Percentiles rank a stretch among this genome's conserved stretches.
phyloP scores from a whole-genome alignment of 202 grass and related monocot genomes.

The Schoenoplectus tabernaemontani region DNA sequence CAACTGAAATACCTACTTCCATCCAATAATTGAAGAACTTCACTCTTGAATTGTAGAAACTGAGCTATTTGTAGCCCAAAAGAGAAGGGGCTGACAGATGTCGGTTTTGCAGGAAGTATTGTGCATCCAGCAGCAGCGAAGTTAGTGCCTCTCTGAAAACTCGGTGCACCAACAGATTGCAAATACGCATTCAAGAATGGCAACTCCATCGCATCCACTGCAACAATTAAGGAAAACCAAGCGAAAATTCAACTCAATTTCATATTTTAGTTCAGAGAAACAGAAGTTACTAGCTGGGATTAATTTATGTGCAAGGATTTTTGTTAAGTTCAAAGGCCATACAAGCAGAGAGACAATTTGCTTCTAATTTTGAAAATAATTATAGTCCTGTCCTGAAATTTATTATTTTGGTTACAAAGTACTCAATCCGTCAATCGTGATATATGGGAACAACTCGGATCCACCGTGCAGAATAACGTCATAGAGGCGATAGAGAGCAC shows the following conservation, averaged over 20 bases:
- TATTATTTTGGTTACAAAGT: not conserved
- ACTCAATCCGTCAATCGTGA: not conserved
- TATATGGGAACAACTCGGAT: not conserved
- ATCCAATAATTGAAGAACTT: slow-evolving; percentile 54
- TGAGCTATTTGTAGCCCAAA: slow-evolving; percentile 80
- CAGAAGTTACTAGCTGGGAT: not conserved
- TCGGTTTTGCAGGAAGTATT: slow-evolving; percentile 84
- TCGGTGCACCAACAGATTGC: slow-evolving; percentile 74
- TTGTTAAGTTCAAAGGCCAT: not conserved
- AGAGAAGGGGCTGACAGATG: slow-evolving; percentile 89
- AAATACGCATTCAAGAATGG: slow-evolving; percentile 79
- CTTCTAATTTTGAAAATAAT: not conserved
- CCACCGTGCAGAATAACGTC: not conserved
- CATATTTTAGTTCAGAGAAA: not conserved
- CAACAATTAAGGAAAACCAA: slow-evolving; percentile 18
- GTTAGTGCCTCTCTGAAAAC: slow-evolving; percentile 65
- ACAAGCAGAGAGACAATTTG: not conserved
- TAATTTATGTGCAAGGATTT: not conserved
- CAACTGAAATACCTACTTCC: slow-evolving; percentile 34
- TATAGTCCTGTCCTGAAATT: not conserved
- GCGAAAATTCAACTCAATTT: not conserved
- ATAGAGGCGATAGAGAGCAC: not conserved
- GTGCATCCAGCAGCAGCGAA: slow-evolving; percentile 93
- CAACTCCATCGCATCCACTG: slow-evolving; percentile 86
- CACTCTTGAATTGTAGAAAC: slow-evolving; percentile 80